Base-by-base conservation (phyloP, 2,329 filamentous ascomycete genomes). In the Alternaria ventricosa region DNA sequence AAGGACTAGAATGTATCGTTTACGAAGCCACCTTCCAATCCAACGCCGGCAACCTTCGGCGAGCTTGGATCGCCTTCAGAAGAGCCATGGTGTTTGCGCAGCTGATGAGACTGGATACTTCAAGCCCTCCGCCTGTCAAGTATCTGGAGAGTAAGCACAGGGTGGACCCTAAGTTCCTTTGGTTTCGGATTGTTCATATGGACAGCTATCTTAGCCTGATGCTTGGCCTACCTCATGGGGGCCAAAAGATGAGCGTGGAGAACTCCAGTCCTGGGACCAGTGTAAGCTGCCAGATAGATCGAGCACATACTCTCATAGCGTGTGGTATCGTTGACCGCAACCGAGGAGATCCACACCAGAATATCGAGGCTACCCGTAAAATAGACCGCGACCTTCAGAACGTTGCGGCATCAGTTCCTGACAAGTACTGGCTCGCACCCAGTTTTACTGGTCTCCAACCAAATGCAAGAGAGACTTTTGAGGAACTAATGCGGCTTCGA, bases 1-100 rank as follows among this genome's bases (percentile, higher is more conserved):
- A 85, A 57, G 73, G 78, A 1, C 63, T 85, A 5, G 76, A 81
- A 11, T 83, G 80, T 61, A 68, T 84, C 18, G 74, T 84, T 41
- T 61, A 84, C 1, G 82, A 84, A 62, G 72, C 71, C 8, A 55
- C 79, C 7, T 84, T 76, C 61, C 70, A 84, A 6, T 63, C 64
- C 7, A 80, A 83, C 33, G 27, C 55, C 22, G 82, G 83, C 0
- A 82, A 81, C 55, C 72, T 84, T n/a, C 77, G 81, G 11, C 73
- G 75, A 5, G 74, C 77, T 0, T 84, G 81, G 82, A 45, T 81
- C 6, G 71, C 76, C 1, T 65, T 71, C 22, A 79, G 82, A 4
- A 72, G 81, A 49, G 82, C 82, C 0, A 75, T 84, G 67, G 66
- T 61, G 0, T 57, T 81, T 8, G 83, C 81, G 0, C 82, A 84